Evolutionary conservation across 345 rosid genomes (phyloP).

Genomic region (Excoecaria cochinchinensis): DNA sequence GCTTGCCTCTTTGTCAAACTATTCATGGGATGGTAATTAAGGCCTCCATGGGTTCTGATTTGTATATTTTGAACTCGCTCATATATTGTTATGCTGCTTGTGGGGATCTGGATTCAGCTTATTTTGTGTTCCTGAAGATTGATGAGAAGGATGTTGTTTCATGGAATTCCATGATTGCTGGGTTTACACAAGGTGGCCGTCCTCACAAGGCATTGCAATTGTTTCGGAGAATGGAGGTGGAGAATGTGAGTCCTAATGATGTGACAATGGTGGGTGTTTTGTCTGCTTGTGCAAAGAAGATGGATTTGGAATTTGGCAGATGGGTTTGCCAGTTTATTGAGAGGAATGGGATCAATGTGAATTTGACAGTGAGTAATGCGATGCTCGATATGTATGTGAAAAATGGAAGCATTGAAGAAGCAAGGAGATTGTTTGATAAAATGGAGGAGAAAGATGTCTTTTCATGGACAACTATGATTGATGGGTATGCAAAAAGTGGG

Average conservation of each 20-base stretch:
- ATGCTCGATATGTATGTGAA: constrained; percentile 74
- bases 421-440: constrained; percentile 46
- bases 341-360: constrained; percentile 37
- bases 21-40: constrained; percentile 66
- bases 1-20: constrained; percentile 41
- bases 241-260: constrained; percentile 51
- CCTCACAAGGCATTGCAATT: constrained; percentile 54
- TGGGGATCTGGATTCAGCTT: constrained; percentile 57
- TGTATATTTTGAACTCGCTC: constrained; percentile 53
- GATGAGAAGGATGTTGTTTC: constrained; percentile 61
- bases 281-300: constrained; percentile 56
- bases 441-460: constrained; percentile 60
- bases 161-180: constrained; percentile 75
- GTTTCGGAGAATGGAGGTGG: constrained; percentile 52
- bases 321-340: constrained; percentile 49
- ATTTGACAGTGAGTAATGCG: constrained; percentile 61
- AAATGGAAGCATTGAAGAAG: constrained; percentile 65
- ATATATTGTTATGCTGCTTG: constrained; percentile 60
- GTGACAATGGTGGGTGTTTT: constrained; percentile 71
- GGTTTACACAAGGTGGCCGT: constrained; percentile 54
- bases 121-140: constrained; percentile 47
- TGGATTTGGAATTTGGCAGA: constrained; percentile 56
- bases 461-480: constrained; percentile 73
- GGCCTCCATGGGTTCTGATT: constrained; percentile 40
- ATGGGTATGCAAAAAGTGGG: constrained; percentile 62